Evolutionary conservation across 78 protist species (phyloP).

Genomic region (Polysphondylium violaceum): DNA sequence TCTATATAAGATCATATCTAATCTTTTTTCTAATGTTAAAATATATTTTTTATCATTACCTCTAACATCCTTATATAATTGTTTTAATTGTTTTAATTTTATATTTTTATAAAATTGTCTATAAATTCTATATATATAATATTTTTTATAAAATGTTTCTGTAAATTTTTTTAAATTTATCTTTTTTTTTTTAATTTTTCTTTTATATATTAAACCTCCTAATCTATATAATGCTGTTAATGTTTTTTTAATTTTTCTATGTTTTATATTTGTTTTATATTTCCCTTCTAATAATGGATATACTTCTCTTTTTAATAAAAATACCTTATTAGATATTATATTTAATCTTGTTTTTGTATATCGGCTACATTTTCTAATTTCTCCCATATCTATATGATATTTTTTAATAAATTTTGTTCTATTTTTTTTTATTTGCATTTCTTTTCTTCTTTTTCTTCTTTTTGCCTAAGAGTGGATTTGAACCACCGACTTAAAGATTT

Average conservation of each 20-base stretch:
- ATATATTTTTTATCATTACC: background rate
- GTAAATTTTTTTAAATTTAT: background rate
- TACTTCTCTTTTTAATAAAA: conserved; percentile 34
- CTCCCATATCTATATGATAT: background rate
- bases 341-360: conserved; percentile 48
- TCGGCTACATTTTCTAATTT: background rate
- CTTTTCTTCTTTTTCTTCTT: background rate
- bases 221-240: background rate
- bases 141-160: background rate
- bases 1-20: conserved; percentile 21
- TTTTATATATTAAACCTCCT: conserved; percentile 8
- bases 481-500: conserved; percentile 43
- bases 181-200: conserved; percentile 1
- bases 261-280: background rate
- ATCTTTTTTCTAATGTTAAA: background rate
- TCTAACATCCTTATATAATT: background rate
- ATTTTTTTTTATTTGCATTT: background rate
- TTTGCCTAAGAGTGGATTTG: conserved; percentile 17
- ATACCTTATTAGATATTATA: conserved; percentile 39
- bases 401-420: conserved; percentile 27
- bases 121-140: background rate
- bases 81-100: conserved; percentile 14
- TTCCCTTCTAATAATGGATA: background rate
- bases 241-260: background rate
- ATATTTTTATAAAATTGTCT: conserved; percentile 2